Conservation (phyloP, 805 yeast genomes). For the Ogataea nakhonphanomensis region DNA sequence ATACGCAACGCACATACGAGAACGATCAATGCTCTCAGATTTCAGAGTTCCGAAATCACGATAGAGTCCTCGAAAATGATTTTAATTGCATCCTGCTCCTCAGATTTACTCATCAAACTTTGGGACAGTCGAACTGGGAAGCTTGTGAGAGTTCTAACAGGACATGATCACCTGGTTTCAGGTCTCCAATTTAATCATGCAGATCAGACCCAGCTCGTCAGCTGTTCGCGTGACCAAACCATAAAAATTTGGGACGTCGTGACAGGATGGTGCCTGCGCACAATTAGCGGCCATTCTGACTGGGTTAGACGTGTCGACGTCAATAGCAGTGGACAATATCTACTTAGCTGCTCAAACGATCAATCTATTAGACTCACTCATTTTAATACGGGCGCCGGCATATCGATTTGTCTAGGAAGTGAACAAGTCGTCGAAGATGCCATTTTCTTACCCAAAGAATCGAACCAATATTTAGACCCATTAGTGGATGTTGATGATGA, state of each 20-base stretch:
- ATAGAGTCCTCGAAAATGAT: constrained; percentile 23
- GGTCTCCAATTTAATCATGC: constrained; percentile 49
- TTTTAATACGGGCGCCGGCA: constrained; percentile 60
- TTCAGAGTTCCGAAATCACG: constrained; percentile 45
- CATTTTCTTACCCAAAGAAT: constrained; percentile 55
- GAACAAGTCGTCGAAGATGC: constrained; percentile 78
- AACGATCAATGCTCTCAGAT: constrained; percentile 54
- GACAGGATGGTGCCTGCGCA: constrained; percentile 63
- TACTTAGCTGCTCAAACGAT: constrained; percentile 77
- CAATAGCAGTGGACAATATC: constrained; percentile 46
- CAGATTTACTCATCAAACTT: constrained; percentile 56
- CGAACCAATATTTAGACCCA: constrained; percentile 48
- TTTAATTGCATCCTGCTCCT: constrained; percentile 47
- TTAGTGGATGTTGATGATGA: constrained; percentile 29
- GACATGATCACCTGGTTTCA: constrained; percentile 87
- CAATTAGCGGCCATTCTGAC: constrained; percentile 77
- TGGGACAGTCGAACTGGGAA: constrained; percentile 52
- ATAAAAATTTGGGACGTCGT: constrained; percentile 64
- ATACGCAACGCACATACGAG: constrained; percentile 72
- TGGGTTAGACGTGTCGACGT: constrained; percentile 76
- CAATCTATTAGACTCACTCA: constrained; percentile 68
- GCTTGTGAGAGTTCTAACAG: constrained; percentile 56
- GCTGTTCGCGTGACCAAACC: constrained; percentile 61
- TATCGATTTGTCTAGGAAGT: constrained; percentile 70
- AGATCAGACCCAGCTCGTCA: constrained; percentile 47